phyloP scores from a whole-genome alignment of 352 stramenopile genomes.

The Blastocystis sp. region DNA sequence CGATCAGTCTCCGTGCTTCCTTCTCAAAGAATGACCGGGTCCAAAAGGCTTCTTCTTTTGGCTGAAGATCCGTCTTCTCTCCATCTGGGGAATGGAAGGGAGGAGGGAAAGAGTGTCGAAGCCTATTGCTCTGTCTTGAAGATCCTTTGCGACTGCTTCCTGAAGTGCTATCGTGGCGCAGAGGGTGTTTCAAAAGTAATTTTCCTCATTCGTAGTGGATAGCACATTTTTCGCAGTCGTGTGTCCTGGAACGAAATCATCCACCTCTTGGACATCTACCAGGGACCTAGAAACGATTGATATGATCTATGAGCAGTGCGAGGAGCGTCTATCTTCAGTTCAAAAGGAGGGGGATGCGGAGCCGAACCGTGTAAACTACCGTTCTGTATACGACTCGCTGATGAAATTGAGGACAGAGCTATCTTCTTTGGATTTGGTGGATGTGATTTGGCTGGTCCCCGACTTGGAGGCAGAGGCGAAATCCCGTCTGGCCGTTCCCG shows the following conservation, averaged over 20 bases:
- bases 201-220: neutral
- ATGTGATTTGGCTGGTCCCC: slow-evolving; percentile 25
- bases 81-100: neutral
- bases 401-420: neutral
- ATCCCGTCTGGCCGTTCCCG: neutral
- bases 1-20: slow-evolving; percentile 1
- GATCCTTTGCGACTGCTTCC: neutral
- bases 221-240: neutral
- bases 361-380: neutral
- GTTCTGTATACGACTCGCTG: slow-evolving; percentile 1
- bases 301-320: neutral
- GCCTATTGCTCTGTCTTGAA: neutral
- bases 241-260: neutral
- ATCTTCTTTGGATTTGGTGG: neutral
- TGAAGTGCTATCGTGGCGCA: neutral
- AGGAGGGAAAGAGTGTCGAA: slow-evolving; percentile 12
- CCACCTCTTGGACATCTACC: neutral
- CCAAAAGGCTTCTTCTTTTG: neutral
- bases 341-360: neutral
- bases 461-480: neutral
- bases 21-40: neutral
- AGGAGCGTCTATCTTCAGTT: neutral
- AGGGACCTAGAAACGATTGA: neutral
- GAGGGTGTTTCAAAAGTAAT: neutral
- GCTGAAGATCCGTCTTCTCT: neutral